Evolutionary conservation across 2,329 filamentous ascomycete species (phyloP), one percentile per base, ranked within the genome.

Genomic region (Aspergillus versicolor): DNA sequence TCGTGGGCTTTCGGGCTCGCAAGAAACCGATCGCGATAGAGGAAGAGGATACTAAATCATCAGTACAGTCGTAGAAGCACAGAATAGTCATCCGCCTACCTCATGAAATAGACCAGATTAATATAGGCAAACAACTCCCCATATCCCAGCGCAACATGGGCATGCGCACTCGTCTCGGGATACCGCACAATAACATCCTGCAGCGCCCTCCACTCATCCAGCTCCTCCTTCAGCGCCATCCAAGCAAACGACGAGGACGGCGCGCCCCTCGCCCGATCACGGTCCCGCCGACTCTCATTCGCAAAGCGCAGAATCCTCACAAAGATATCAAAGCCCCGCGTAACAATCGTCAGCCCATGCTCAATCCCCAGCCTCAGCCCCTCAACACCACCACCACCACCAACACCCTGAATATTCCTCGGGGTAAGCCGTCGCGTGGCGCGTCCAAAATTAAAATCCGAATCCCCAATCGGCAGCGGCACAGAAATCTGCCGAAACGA

Each of bases 91-190:
- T 21, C 21, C 2, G 4, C 21, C 3, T 62, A 72, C 71, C 71
- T 73, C 71, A 74, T 74, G 21, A 70, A 74, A 52, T 73, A 68
- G 1, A 74, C 66, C 34, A 74, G 47, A 53, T 74, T 74, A 32
- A 74, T 73, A n/a, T 74, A 74, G 1, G 70, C 70, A 52, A 74
- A 74, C 9, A 73, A 43, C 50, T 73, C 71, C 1, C 71, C 71
- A 37, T 72, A 73, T 6, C 71, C 71, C 1, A 74, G 56, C 2
- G 71, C 66, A 3, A 74, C 71, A 59, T 73, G 71, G 0, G 68
- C 71, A 52, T 71, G 70, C 5, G 66, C 70, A 55, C 64, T 68
- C 2, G 71, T 74, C n/a, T 61, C 62, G 3, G 71, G 71, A 51
- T 70, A 74, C 30, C 58, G 63, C 27, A 74, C 68, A 0, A 71